A percentile compares a stretch with the other conserved stretches of the same genome.
phyloP scores from a whole-genome alignment of 2,329 filamentous ascomycete genomes.

The Lachnellula occidentalis region DNA sequence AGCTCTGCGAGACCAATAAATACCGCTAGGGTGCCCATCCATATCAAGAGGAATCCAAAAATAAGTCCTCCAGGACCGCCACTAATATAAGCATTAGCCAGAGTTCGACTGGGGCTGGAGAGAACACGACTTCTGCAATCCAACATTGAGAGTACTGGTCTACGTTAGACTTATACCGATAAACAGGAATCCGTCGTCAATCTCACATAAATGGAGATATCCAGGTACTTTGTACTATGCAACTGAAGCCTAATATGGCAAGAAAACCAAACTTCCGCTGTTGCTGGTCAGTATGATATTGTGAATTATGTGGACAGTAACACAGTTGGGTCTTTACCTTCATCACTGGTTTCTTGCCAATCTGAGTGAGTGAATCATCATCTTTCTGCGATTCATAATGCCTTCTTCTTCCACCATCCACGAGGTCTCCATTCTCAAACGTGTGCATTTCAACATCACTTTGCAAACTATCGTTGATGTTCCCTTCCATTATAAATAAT shows the following conservation, averaged over 20 bases:
- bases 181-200: too few species aligned
- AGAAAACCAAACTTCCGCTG: conserved; percentile 41
- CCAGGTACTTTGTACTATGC: conserved; percentile 39
- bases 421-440: not conserved
- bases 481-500: not conserved
- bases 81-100: not conserved
- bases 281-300: not conserved
- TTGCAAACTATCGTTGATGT: not conserved
- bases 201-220: conserved; percentile 33
- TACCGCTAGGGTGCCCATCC: conserved; percentile 23
- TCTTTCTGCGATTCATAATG: not conserved
- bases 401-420: not conserved
- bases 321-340: not conserved
- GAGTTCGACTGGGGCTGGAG: not conserved
- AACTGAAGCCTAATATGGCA: conserved; percentile 40
- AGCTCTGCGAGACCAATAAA: conserved; percentile 16
- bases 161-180: not conserved
- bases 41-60: conserved; percentile 33
- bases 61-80: conserved; percentile 32
- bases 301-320: too few species aligned
- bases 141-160: not conserved
- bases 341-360: not conserved
- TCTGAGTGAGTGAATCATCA: not conserved
- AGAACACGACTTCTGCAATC: not conserved
- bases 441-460: not conserved